phyloP scores from a whole-genome alignment of 306 rosid species.

The Acacia crassicarpa region DNA sequence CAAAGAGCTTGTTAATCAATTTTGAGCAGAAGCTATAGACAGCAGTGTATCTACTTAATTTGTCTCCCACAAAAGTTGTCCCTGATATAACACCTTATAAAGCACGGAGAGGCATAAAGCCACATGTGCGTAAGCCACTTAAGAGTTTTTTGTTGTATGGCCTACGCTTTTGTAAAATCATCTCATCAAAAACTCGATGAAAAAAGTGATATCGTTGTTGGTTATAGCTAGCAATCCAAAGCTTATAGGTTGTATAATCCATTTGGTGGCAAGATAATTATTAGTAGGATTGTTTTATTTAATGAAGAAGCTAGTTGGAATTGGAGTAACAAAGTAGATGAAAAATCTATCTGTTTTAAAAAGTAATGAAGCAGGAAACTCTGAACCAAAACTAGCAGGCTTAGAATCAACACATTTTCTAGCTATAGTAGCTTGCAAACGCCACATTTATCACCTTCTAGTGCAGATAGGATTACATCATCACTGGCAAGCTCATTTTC shows the following conservation, averaged over 20 bases:
- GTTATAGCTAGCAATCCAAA: neutral
- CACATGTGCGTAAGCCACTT: no score
- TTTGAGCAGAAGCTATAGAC: neutral
- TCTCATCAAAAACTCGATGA: neutral
- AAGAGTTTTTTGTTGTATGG: neutral
- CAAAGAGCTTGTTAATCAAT: no score
- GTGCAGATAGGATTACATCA: no score
- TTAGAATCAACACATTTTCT: no score
- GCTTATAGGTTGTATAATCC: neutral
- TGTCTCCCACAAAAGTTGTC: neutral
- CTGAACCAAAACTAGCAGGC: no score
- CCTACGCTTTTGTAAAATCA: neutral
- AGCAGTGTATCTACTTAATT: neutral
- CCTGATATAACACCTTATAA: neutral
- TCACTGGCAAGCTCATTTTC: no score
- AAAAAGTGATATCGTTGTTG: no score
- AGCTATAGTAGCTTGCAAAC: no score
- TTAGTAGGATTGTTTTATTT: neutral
- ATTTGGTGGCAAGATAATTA: no score
- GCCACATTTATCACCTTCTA: no score
- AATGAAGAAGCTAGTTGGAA: neutral
- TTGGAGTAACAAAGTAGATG: neutral
- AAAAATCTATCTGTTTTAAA: neutral
- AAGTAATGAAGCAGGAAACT: no score
- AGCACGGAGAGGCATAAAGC: neutral